These are phyloP conservation scores for Antarctomyces pellizariae DNA, from an alignment of 495 filamentous ascomycete species.

Conservation along the genomic window DNA sequence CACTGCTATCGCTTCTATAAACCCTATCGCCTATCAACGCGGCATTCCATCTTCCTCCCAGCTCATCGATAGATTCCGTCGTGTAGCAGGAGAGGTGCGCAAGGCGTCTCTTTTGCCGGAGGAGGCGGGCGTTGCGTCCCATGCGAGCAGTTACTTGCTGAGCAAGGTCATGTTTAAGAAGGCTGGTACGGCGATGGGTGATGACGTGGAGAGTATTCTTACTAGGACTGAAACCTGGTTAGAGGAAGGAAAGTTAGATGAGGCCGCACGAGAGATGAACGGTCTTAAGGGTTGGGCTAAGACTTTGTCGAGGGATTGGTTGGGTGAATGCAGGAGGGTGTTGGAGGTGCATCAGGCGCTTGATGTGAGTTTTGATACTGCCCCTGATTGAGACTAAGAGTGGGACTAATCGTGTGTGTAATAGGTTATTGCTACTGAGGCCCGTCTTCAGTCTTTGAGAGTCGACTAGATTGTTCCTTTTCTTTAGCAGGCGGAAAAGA, in stretches of 20 bases:
- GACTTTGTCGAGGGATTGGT: slow-evolving; percentile 78
- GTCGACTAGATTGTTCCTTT: slow-evolving; percentile 27
- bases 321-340: slow-evolving; percentile 65
- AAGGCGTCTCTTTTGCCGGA: slow-evolving; percentile 83
- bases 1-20: slow-evolving; percentile 83
- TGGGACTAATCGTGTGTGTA: neutral
- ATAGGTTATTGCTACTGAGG: slow-evolving; percentile 35
- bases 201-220: slow-evolving; percentile 88
- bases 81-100: slow-evolving; percentile 78
- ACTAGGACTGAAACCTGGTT: slow-evolving; percentile 67
- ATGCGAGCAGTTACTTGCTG: slow-evolving; percentile 66
- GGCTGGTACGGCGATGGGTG: slow-evolving; percentile 58
- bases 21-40: slow-evolving; percentile 78
- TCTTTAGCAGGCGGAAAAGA: slow-evolving; percentile 3
- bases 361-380: slow-evolving; percentile 41
- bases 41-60: slow-evolving; percentile 64
- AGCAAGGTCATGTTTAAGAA: slow-evolving; percentile 91
- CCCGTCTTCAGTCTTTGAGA: slow-evolving; percentile 34
- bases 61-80: slow-evolving; percentile 85
- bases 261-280: slow-evolving; percentile 88
- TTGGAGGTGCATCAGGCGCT: slow-evolving; percentile 89
- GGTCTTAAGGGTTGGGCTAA: slow-evolving; percentile 78
- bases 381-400: slow-evolving; percentile 2
- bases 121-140: slow-evolving; percentile 79
- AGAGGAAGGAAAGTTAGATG: slow-evolving; percentile 80